Percentiles rank a stretch among this genome's conserved stretches.
Conservation (phyloP, 2,329 filamentous ascomycete genomes). For the Sporothrix dimorphospora region DNA sequence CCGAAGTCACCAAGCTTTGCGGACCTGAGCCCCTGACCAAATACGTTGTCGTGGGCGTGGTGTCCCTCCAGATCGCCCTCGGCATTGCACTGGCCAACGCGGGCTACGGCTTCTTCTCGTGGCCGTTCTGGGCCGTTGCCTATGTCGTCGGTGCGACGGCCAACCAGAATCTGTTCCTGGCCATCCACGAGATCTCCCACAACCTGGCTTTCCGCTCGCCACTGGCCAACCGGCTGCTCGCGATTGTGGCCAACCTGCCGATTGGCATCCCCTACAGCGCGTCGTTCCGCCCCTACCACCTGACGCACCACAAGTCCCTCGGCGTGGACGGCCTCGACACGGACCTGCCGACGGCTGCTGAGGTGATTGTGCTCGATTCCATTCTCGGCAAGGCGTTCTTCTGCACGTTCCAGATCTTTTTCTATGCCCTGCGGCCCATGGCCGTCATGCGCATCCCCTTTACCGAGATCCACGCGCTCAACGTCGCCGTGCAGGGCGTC, state of each 20-base stretch:
- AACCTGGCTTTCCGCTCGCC: constrained; percentile 90
- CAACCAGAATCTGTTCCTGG: constrained; percentile 98
- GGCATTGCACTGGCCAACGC: constrained; percentile 78
- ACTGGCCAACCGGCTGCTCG: constrained; percentile 79
- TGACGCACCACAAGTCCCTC: constrained; percentile 98
- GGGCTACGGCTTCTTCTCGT: constrained; percentile 69
- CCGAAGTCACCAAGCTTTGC: constrained; percentile 96
- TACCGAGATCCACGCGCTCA: constrained; percentile 81
- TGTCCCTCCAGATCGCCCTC: constrained; percentile 76
- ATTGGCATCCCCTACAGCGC: constrained; percentile 96
- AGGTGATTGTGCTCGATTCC: constrained; percentile 91
- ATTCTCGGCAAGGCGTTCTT: constrained; percentile 98
- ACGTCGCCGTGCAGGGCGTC: constrained; percentile 72
- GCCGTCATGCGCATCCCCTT: constrained; percentile 88
- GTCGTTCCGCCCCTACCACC: constrained; percentile 95
- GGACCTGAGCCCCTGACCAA: constrained; percentile 95
- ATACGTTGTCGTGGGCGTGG: constrained; percentile 84
- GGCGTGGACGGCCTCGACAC: constrained; percentile 96
- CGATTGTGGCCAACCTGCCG: constrained; percentile 91
- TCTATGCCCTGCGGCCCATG: constrained; percentile 96
- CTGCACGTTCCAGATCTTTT: constrained; percentile 98
- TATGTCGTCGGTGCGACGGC: constrained; percentile 93
- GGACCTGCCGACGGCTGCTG: constrained; percentile 87
- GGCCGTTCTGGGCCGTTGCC: constrained; percentile 81
- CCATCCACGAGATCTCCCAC: constrained; percentile 98